These are phyloP conservation scores for Populus pruinosa DNA, from an alignment of 345 rosid genomes.

Conservation along the genomic window DNA sequence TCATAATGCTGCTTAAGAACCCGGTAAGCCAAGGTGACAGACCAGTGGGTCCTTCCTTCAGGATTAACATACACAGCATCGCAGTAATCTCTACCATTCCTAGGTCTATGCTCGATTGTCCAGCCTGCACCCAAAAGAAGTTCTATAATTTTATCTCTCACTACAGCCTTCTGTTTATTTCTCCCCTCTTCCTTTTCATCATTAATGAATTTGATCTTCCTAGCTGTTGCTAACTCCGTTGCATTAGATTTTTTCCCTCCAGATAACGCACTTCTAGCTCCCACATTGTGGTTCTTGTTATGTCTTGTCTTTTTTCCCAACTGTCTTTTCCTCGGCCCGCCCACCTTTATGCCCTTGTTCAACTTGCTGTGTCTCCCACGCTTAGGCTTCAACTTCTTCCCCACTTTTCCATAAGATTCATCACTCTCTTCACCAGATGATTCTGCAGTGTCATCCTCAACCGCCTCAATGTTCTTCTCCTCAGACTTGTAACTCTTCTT, in stretches of 20 bases:
- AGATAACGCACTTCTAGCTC: constrained; percentile 15
- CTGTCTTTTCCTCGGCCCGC: neutral
- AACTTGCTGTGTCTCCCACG: constrained; percentile 9
- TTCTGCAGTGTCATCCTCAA: neutral
- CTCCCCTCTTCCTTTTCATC: constrained; percentile 20
- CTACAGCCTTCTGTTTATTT: constrained; percentile 21
- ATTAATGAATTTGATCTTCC: constrained; percentile 16
- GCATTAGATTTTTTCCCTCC: constrained; percentile 22
- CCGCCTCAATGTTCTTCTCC: constrained; percentile 12
- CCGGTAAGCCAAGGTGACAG: constrained; percentile 79
- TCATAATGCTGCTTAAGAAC: constrained; percentile 53
- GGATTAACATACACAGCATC: constrained; percentile 96
- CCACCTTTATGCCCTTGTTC: neutral
- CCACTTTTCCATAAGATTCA: neutral
- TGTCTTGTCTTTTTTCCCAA: neutral
- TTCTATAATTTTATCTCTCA: constrained; percentile 66
- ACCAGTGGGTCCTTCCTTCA: constrained; percentile 92
- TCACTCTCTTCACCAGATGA: constrained; percentile 1
- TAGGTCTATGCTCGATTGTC: constrained; percentile 76
- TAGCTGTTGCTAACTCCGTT: constrained; percentile 14
- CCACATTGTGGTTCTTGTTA: neutral
- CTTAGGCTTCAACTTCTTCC: constrained; percentile 10
- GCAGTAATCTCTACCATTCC: constrained; percentile 47
- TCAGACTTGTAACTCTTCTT: neutral
- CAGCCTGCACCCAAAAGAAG: constrained; percentile 82